Conservation (phyloP, 1,139 yeast genomes). For the Candida tunisiensis region DNA sequence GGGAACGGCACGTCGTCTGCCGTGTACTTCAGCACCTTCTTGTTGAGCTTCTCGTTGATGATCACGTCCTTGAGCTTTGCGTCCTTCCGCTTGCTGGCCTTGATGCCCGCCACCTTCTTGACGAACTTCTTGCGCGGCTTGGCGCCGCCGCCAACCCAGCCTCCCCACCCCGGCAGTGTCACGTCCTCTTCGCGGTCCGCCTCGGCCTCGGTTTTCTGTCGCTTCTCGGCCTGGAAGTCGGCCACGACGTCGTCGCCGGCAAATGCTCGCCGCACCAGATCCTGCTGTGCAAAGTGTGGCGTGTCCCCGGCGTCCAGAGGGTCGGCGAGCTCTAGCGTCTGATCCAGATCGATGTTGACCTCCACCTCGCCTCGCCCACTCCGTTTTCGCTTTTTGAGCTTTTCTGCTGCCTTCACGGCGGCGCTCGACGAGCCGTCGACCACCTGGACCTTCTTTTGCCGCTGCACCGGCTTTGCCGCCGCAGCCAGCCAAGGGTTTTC, state of each 20-base stretch:
- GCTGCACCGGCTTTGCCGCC: too few relatives aligned
- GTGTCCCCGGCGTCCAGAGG: slow-evolving; percentile 25
- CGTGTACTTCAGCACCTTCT: slow-evolving; percentile 71
- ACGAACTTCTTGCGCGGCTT: slow-evolving; percentile 36
- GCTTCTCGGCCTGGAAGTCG: slow-evolving; percentile 66
- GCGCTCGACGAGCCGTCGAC: slow-evolving; percentile 44
- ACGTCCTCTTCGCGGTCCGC: slow-evolving; percentile 77
- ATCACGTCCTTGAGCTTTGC: slow-evolving; percentile 64
- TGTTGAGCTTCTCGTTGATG: slow-evolving; percentile 74
- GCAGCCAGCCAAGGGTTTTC: slow-evolving; percentile 63
- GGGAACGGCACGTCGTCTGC: slow-evolving; percentile 88
- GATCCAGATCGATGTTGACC: slow-evolving; percentile 31
- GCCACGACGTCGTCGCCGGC: slow-evolving; percentile 90
- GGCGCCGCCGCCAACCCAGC: slow-evolving; percentile 26
- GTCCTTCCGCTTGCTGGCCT: slow-evolving; percentile 60
- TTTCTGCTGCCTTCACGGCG: slow-evolving; percentile 25
- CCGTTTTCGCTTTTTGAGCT: slow-evolving; percentile 32
- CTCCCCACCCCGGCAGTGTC: slow-evolving; percentile 84
- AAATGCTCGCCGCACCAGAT: slow-evolving; percentile 77
- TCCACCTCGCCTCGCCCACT: slow-evolving; percentile 15
- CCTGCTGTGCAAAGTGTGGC: slow-evolving; percentile 55
- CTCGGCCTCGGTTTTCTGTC: slow-evolving; percentile 51
- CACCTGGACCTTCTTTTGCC: slow-evolving; percentile 35
- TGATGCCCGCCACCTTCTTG: slow-evolving; percentile 58
- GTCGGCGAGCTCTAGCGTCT: slow-evolving; percentile 27